Evolutionary conservation across 306 rosid species (phyloP).

Genomic region (Rosa lucieae): DNA sequence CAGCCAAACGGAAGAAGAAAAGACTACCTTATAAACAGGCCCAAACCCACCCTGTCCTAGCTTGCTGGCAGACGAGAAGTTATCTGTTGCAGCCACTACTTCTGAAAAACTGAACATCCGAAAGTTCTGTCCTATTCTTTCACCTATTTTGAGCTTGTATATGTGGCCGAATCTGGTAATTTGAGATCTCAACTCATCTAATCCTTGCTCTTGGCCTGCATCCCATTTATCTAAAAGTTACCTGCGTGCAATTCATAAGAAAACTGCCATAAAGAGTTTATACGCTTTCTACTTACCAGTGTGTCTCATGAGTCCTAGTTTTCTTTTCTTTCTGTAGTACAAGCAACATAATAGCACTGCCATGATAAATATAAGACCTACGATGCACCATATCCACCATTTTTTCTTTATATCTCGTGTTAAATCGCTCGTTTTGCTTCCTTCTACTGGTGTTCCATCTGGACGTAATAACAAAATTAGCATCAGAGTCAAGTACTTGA

Average conservation of each 20-base stretch:
- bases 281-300: neutral
- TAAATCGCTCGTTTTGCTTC: neutral
- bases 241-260: neutral
- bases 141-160: conserved; percentile 5
- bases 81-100: conserved; percentile 14
- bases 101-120: conserved; percentile 19
- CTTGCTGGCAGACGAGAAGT: conserved; percentile 18
- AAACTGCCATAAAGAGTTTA: neutral
- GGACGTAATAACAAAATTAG: neutral
- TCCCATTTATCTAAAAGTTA: neutral
- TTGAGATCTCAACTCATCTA: conserved; percentile 7
- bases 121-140: conserved; percentile 11
- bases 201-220: conserved; percentile 8
- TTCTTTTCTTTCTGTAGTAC: conserved; percentile 7
- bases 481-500: neutral
- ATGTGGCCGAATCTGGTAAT: neutral
- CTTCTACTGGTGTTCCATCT: conserved; percentile 12
- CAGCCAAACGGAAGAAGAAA: neutral
- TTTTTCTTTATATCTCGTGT: neutral
- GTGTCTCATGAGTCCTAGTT: neutral
- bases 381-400: conserved; percentile 19
- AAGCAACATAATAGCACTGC: conserved; percentile 13
- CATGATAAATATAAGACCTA: neutral
- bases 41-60: conserved; percentile 25
- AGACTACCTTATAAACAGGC: conserved; percentile 19